phyloP scores from a whole-genome alignment of 306 rosid genomes.

The Mimosa bimucronata region DNA sequence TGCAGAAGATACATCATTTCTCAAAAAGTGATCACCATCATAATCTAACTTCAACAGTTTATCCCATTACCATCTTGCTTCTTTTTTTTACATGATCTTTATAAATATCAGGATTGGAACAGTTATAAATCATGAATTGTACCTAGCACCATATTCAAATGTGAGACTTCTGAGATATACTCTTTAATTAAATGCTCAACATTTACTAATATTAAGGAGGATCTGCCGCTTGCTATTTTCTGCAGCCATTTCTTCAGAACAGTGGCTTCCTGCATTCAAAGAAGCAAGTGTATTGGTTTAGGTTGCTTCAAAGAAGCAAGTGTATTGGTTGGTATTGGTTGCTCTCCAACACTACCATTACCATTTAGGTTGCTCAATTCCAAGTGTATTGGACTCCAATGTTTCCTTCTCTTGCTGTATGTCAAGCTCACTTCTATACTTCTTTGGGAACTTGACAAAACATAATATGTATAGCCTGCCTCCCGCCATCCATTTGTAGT shows the following conservation, averaged over 20 bases:
- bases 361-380: constrained; percentile 38
- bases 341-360: constrained; percentile 27
- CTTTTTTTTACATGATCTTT: constrained; percentile 7
- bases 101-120: background rate
- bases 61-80: constrained; percentile 4
- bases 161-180: constrained; percentile 34
- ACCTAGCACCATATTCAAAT: constrained; percentile 29
- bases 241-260: constrained; percentile 27
- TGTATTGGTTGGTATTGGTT: constrained; percentile 31
- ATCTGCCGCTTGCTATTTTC: constrained; percentile 32
- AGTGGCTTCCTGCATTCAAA: constrained; percentile 29
- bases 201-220: constrained; percentile 29
- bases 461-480: no score
- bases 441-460: constrained; percentile 4
- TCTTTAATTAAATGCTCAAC: constrained; percentile 34
- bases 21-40: constrained; percentile 28
- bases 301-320: constrained; percentile 30
- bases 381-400: constrained; percentile 22
- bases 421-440: constrained; percentile 30
- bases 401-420: constrained; percentile 33
- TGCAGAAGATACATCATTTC: constrained; percentile 26
- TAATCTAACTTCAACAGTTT: constrained; percentile 14
- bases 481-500: no score
- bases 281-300: constrained; percentile 34
- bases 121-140: constrained; percentile 31